These are phyloP conservation scores for Trichophyton schoenleinii DNA, from an alignment of 2,329 filamentous ascomycete genomes.

Conservation along the genomic window DNA sequence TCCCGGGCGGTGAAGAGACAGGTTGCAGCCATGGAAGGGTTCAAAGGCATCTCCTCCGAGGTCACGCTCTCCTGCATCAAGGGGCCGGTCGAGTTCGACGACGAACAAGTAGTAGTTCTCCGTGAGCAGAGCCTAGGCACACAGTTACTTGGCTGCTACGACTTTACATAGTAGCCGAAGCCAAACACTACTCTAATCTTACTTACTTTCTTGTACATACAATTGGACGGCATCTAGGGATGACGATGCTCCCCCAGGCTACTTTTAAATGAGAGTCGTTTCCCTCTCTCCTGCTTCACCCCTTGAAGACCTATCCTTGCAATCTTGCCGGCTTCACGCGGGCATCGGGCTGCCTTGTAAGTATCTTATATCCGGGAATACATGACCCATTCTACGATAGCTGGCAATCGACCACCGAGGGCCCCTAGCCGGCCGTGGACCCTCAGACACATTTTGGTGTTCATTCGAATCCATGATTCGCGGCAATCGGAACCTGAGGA, in stretches of 20 bases:
- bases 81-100: slow-evolving; percentile 74
- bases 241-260: not conserved
- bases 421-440: not conserved
- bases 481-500: not conserved
- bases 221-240: not conserved
- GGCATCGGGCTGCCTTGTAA: not conserved
- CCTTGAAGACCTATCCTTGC: not conserved
- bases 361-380: not conserved
- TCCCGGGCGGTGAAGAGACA: not conserved
- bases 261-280: not conserved
- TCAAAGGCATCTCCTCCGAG: slow-evolving; percentile 5
- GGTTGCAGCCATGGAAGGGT: not conserved
- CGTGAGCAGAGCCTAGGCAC: slow-evolving; percentile 54
- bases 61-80: slow-evolving; percentile 31
- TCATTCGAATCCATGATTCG: not conserved
- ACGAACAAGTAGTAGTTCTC: slow-evolving; percentile 80
- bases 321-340: not conserved
- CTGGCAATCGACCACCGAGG: not conserved
- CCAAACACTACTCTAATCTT: not conserved
- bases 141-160: slow-evolving; percentile 70
- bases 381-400: not conserved
- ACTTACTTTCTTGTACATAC: not conserved
- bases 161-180: slow-evolving; percentile 53
- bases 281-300: not conserved
- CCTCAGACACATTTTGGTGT: not conserved